Percentiles rank a stretch among this genome's conserved stretches.
Evolutionary conservation across 2,329 filamentous ascomycete genomes (phyloP).

Genomic region (Colletotrichum musae): DNA sequence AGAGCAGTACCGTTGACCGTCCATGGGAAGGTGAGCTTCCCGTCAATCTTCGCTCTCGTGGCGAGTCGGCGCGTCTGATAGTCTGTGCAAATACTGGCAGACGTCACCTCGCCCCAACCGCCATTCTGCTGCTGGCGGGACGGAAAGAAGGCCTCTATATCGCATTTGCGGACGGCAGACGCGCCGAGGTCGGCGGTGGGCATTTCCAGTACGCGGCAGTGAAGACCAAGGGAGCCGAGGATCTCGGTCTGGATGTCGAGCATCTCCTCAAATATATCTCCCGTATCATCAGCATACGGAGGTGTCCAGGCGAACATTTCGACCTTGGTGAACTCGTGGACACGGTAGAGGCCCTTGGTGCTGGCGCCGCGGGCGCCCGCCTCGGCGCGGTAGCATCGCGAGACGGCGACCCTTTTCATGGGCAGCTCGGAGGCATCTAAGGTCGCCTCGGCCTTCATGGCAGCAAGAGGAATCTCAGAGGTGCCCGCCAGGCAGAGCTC

Average conservation of each 20-base stretch:
- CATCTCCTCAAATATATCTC: slow-evolving; percentile 85
- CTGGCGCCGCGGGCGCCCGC: slow-evolving; percentile 90
- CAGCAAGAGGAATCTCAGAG: slow-evolving; percentile 94
- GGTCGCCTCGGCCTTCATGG: slow-evolving; percentile 84
- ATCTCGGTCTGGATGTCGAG: slow-evolving; percentile 90
- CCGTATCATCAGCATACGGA: slow-evolving; percentile 65
- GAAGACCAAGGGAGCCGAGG: slow-evolving; percentile 80
- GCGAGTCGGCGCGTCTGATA: slow-evolving; percentile 90
- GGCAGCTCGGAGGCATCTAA: slow-evolving; percentile 79
- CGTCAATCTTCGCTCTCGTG: slow-evolving; percentile 75
- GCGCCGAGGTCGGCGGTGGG: slow-evolving; percentile 90
- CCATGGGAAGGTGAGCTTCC: slow-evolving; percentile 80
- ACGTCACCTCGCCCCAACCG: slow-evolving; percentile 95
- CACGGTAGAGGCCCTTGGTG: slow-evolving; percentile 94
- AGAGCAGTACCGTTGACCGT: slow-evolving; percentile 96
- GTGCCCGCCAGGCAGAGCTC: slow-evolving; percentile 86
- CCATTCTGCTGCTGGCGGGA: slow-evolving; percentile 75
- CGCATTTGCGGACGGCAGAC: slow-evolving; percentile 86
- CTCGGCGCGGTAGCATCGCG: slow-evolving; percentile 95
- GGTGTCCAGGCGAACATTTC: slow-evolving; percentile 95
- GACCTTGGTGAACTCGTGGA: slow-evolving; percentile 99
- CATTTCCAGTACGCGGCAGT: slow-evolving; percentile 94
- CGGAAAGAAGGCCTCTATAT: slow-evolving; percentile 96
- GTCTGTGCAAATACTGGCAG: slow-evolving; percentile 91
- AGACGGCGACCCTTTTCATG: slow-evolving; percentile 84